Evolutionary conservation across 2,329 filamentous ascomycete genomes (phyloP), one percentile per base, ranked within the genome.

Genomic region (Apiospora hydei): DNA sequence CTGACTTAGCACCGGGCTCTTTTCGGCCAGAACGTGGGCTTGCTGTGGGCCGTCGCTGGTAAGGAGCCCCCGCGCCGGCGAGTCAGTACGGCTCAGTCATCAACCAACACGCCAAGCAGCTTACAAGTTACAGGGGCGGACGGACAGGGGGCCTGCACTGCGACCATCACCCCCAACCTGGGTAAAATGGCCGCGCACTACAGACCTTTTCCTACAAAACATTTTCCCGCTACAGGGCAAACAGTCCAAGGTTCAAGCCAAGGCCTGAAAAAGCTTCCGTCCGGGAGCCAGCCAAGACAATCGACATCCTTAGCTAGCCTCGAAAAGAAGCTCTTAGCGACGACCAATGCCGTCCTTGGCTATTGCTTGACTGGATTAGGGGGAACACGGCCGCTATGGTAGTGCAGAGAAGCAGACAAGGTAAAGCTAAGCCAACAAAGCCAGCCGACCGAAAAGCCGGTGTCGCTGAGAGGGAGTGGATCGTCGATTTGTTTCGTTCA

Each of bases 1-100:
- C 57, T 64, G 67, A 49, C 44, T 70, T 72, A 72, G 69, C 30
- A 1, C 57, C 71, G 71, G 71, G 51, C 61, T n/a, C 66, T 72
- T 66, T 67, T 72, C 71, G 71, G 71, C 66, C 38, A 67, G 64
- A 71, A 69, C 57, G 71, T 71, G 71, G 69, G 71, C 67, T 69
- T 7, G 44, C 67, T 41, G 44, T 46, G 47, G 67, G 67, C 26
- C 44, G 26, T 49, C 66, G 21, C 66, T 43, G 30, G 66, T 34
- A 47, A 47, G 43, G 34, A 46, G 66, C 43, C 67, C 57, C 57
- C 67, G 44, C 67, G 67, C 67, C 26, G 67, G 16, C 67, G 67
- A 69, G 67, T 69, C 67, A 69, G 44, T 44, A 41, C 57, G 30
- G 57, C 57, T 64, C 57, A 64, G 57, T 41, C 57, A 64, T 41